Evolutionary conservation across 1,139 yeast genomes (phyloP).

Genomic region (Candida dubliniensis): DNA sequence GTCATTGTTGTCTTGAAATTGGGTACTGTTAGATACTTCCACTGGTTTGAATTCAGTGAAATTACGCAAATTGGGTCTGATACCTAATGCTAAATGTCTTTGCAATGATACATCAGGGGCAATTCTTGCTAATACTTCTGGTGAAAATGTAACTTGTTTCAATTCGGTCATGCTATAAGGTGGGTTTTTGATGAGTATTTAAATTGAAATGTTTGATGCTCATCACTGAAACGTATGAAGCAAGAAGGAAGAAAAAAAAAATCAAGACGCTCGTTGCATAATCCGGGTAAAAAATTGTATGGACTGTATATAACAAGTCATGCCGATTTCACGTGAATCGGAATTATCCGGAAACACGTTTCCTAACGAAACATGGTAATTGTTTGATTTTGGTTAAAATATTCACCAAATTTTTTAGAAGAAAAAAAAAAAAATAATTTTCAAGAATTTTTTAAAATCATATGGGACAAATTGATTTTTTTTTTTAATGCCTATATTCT

Average conservation of each 20-base stretch:
- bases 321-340: background rate
- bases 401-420: too few relatives aligned
- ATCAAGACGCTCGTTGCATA: background rate
- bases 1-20: conserved; percentile 33
- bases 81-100: conserved; percentile 70
- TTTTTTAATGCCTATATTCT: too few relatives aligned
- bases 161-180: conserved; percentile 15
- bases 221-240: background rate
- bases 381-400: background rate
- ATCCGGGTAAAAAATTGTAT: background rate
- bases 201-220: too few relatives aligned
- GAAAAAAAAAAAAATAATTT: too few relatives aligned
- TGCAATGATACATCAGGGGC: conserved; percentile 84
- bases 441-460: too few relatives aligned
- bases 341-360: background rate
- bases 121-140: conserved; percentile 77
- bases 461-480: too few relatives aligned
- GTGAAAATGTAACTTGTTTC: conserved; percentile 62
- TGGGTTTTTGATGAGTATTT: background rate
- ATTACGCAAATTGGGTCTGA: conserved; percentile 71
- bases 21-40: conserved; percentile 27
- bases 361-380: too few relatives aligned
- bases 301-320: conserved; percentile 1
- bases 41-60: conserved; percentile 72
- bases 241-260: background rate